Evolutionary conservation across 306 rosid genomes (phyloP).

Genomic region (Casuarina cunninghamiana): DNA sequence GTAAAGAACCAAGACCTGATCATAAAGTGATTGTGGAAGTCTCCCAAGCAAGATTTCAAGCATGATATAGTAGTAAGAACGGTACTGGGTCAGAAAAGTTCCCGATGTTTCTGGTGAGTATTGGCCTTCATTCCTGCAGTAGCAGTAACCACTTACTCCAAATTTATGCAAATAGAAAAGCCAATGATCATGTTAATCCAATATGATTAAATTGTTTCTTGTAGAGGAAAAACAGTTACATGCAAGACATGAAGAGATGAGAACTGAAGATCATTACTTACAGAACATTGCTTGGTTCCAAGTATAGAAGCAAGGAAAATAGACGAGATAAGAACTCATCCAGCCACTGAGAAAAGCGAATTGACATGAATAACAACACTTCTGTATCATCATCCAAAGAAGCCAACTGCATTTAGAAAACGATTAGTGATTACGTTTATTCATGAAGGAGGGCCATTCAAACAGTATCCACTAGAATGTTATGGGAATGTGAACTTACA

Average conservation of each 20-base stretch:
- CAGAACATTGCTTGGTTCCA: conserved; percentile 94
- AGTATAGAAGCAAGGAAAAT: conserved; percentile 84
- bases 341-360: conserved; percentile 90
- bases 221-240: conserved; percentile 18
- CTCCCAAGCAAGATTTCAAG: conserved; percentile 93
- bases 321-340: conserved; percentile 97
- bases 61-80: conserved; percentile 91
- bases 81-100: conserved; percentile 91
- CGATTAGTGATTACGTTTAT: conserved; percentile 24
- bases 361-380: conserved; percentile 70
- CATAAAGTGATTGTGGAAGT: conserved; percentile 76
- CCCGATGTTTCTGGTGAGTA: conserved; percentile 85
- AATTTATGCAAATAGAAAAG: conserved; percentile 16
- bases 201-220: conserved; percentile 10
- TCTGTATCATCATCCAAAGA: conserved; percentile 70
- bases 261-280: conserved; percentile 46
- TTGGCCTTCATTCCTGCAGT: conserved; percentile 83
- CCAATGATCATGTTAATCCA: conserved; percentile 19
- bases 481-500: conserved; percentile 53
- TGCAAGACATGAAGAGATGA: conserved; percentile 1
- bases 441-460: conserved; percentile 7
- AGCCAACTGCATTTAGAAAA: conserved; percentile 70
- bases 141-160: conserved; percentile 41
- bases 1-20: conserved; percentile 61
- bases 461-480: conserved; percentile 16